A percentile compares a stretch with the other conserved stretches of the same genome.
phyloP scores from a whole-genome alignment of 148 eudicot species.

The Gaultheria prostrata region DNA sequence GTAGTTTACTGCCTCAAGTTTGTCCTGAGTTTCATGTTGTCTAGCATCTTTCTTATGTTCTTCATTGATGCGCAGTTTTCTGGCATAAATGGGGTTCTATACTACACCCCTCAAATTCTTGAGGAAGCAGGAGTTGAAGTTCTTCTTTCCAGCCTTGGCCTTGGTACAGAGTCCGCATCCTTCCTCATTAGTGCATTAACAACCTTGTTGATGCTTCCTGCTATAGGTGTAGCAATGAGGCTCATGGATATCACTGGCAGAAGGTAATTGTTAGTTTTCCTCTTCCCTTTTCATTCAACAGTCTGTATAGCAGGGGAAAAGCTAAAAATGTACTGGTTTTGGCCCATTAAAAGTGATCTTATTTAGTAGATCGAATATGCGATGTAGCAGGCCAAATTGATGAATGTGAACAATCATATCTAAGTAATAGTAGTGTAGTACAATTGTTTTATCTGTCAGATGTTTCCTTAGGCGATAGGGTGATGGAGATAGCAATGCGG shows the following conservation, averaged over 20 bases:
- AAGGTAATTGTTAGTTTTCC: slow-evolving; percentile 36
- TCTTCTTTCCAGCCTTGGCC: slow-evolving; percentile 52
- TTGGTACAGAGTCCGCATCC: slow-evolving; percentile 61
- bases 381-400: background rate
- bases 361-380: background rate
- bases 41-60: background rate
- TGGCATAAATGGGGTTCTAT: slow-evolving; percentile 73
- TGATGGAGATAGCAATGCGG: background rate
- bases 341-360: background rate
- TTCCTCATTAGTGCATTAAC: slow-evolving; percentile 76
- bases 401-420: background rate
- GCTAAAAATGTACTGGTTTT: slow-evolving; percentile 1
- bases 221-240: slow-evolving; percentile 68
- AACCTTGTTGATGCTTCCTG: slow-evolving; percentile 74
- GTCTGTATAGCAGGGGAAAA: background rate
- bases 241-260: slow-evolving; percentile 79
- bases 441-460: background rate
- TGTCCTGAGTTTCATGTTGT: background rate
- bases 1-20: background rate
- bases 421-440: too few species aligned
- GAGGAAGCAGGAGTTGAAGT: slow-evolving; percentile 76
- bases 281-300: background rate
- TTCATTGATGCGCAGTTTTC: slow-evolving; percentile 46
- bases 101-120: slow-evolving; percentile 79
- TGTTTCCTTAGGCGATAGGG: background rate